Evolutionary conservation across 371 early-diverging fungal genomes (phyloP).

Genomic region (Coemansia sp.): DNA sequence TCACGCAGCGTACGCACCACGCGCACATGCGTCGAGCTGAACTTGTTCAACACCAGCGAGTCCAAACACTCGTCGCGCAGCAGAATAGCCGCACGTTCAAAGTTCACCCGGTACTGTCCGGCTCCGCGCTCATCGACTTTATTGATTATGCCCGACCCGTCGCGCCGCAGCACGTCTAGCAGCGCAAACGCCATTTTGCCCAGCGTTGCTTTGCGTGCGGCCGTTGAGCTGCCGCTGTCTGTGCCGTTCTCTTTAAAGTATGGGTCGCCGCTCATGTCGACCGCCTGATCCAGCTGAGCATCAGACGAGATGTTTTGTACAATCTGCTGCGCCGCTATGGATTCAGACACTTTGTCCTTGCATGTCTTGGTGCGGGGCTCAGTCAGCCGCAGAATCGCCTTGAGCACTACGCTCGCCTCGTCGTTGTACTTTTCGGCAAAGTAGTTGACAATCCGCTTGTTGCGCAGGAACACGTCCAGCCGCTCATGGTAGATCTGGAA

Average conservation of each 20-base stretch:
- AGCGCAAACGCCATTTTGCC: slow-evolving; percentile 62
- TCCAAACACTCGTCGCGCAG: slow-evolving; percentile 68
- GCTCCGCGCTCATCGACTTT: slow-evolving; percentile 72
- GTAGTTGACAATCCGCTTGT: slow-evolving; percentile 67
- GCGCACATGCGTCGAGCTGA: slow-evolving; percentile 66
- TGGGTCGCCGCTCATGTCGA: slow-evolving; percentile 60
- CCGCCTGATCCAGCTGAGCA: slow-evolving; percentile 54
- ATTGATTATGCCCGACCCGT: slow-evolving; percentile 64
- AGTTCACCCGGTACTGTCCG: slow-evolving; percentile 72
- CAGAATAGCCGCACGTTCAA: slow-evolving; percentile 59
- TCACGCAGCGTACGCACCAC: slow-evolving; percentile 73
- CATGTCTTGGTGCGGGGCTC: slow-evolving; percentile 57
- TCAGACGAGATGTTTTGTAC: slow-evolving; percentile 59
- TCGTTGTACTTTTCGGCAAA: slow-evolving; percentile 66
- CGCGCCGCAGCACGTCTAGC: slow-evolving; percentile 64
- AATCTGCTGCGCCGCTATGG: slow-evolving; percentile 61
- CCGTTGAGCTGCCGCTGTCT: neutral
- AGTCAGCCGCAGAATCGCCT: slow-evolving; percentile 58
- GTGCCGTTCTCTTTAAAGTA: slow-evolving; percentile 42
- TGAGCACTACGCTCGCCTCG: slow-evolving; percentile 66
- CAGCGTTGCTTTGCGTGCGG: slow-evolving; percentile 3
- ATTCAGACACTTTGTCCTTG: slow-evolving; percentile 58
- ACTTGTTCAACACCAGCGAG: slow-evolving; percentile 67
- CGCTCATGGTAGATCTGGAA: slow-evolving; percentile 74
- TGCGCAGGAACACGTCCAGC: slow-evolving; percentile 76